Evolutionary conservation across 345 rosid species (phyloP).

Genomic region (Gossypium raimondii): DNA sequence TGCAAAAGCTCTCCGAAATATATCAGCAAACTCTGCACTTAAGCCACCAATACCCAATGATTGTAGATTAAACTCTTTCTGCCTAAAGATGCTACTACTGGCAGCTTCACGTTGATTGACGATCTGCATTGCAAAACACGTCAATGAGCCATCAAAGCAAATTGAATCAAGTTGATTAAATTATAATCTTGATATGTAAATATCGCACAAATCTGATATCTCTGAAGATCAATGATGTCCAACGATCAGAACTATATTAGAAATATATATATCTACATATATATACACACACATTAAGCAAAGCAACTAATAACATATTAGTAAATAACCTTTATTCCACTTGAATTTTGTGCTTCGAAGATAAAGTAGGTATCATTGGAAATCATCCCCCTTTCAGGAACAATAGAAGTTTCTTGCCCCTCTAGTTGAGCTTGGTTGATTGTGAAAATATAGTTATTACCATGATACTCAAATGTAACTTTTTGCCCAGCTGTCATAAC

Average conservation of each 20-base stretch:
- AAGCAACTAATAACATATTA: background rate
- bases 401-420: constrained; percentile 55
- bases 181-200: background rate
- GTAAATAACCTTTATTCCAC: constrained; percentile 84
- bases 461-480: constrained; percentile 84
- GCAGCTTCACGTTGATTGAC: constrained; percentile 98
- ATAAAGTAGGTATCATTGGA: constrained; percentile 67
- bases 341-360: constrained; percentile 81
- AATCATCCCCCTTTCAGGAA: constrained; percentile 82
- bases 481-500: constrained; percentile 90
- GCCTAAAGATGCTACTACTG: constrained; percentile 84
- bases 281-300: background rate
- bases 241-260: background rate
- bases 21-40: constrained; percentile 94
- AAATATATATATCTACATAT: background rate
- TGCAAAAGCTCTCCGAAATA: constrained; percentile 98
- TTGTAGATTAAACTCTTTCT: constrained; percentile 91
- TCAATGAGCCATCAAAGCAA: constrained; percentile 9
- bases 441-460: constrained; percentile 80
- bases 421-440: constrained; percentile 79
- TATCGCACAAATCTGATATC: background rate
- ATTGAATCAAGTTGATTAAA: constrained; percentile 6
- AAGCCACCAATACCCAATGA: constrained; percentile 95
- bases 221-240: background rate
- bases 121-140: constrained; percentile 40